Base-by-base conservation (phyloP, 2,329 filamentous ascomycete genomes). In the Fusarium circinatum region DNA sequence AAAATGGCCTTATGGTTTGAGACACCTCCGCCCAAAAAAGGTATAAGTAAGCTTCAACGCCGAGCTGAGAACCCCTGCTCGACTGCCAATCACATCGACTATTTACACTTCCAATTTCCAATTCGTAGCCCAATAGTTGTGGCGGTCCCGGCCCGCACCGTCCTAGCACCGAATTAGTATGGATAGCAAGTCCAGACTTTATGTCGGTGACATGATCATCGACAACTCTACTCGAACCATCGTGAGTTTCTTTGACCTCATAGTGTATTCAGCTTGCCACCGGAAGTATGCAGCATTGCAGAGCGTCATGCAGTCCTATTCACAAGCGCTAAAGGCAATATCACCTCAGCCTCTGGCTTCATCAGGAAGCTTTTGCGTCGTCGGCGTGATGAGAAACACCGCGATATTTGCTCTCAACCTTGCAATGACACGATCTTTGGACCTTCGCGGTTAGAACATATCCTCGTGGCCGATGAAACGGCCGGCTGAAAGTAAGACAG, bases 401-500 rank as follows among this genome's bases (percentile, higher is more conserved):
- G 15, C 20, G 14, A 22, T 34, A 26, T n/a, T 20, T 48, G 42
- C 32, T 63, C 24, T 5, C 14, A 28, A 34, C 6, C n/a, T 26
- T 28, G 8, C 7, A 17, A 51, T 34, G 18, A 5, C 7, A 34
- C 30, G 20, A 20, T 34, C 2, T 8, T 59, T 12, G 4, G 4
- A 7, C 26, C 14, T 22, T 41, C 8, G 34, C 13, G 34, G 52
- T 34, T 47, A 58, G 54, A 22, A 20, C 11, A 9, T 30, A 8
- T 3, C 1, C 11, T 39, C 11, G 3, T 6, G 12, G 13, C 13
- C 15, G 13, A 17, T 1, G 15, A 8, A 32, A 15, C 5, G 2
- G 26, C n/a, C 18, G 28, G 61, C 61, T 63, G 28, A 48, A 60
- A 63, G 34, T 48, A 36, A 63, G 61, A 63, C 54, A 24, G 13